These are phyloP conservation scores for Ogataea wickerhamii DNA, from an alignment of 805 yeast species.

Conservation along the genomic window DNA sequence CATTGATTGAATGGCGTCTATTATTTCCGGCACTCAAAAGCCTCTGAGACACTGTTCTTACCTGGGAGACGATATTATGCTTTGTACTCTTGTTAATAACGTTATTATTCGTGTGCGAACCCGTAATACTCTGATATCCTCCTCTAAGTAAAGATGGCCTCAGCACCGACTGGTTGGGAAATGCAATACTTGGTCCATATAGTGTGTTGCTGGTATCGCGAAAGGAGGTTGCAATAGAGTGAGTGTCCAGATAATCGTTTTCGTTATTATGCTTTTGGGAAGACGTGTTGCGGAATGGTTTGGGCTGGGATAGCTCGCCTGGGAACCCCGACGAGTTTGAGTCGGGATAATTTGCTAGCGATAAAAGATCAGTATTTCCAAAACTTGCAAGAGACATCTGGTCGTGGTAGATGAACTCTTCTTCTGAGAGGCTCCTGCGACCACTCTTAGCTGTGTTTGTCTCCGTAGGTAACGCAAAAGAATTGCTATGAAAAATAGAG, in stretches of 20 bases:
- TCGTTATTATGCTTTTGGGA: conserved; percentile 8
- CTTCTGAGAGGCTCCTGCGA: conserved; percentile 6
- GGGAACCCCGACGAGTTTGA: background rate
- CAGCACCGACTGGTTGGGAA: conserved; percentile 3
- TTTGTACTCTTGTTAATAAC: conserved; percentile 8
- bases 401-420: conserved; percentile 29
- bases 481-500: conserved; percentile 21
- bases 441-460: background rate
- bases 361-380: conserved; percentile 1
- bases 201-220: conserved; percentile 2
- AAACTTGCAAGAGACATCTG: conserved; percentile 6
- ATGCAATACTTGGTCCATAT: background rate
- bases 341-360: background rate
- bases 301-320: conserved; percentile 8
- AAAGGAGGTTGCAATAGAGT: conserved; percentile 12
- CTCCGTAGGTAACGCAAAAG: background rate
- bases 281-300: conserved; percentile 13
- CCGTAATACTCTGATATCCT: background rate
- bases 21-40: background rate
- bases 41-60: conserved; percentile 28
- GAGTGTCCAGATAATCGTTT: conserved; percentile 19
- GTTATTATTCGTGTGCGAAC: background rate
- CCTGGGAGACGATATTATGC: conserved; percentile 25
- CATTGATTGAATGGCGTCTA: background rate
- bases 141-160: conserved; percentile 7